A percentile compares a stretch with the other conserved stretches of the same genome.
Evolutionary conservation across 176 grass and related monocot genomes (phyloP).

Genomic region (Thinopyrum elongatum): DNA sequence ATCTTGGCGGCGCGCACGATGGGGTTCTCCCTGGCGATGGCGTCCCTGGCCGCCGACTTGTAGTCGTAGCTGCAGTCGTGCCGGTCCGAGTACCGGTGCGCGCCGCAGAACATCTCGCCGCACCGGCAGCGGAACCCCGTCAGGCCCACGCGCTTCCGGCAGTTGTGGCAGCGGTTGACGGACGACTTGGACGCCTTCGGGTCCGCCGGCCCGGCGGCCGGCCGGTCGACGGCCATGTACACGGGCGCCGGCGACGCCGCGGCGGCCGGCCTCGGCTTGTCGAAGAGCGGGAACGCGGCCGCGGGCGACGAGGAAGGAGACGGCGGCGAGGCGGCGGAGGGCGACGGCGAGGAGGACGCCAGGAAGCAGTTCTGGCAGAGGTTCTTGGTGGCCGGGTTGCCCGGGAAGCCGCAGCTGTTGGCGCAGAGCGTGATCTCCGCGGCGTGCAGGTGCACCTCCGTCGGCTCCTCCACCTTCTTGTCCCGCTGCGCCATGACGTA

Average conservation of each 20-base stretch:
- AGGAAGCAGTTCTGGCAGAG: slow-evolving; percentile 75
- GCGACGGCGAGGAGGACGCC: slow-evolving; percentile 12
- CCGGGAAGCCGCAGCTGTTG: slow-evolving; percentile 92
- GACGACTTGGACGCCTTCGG: slow-evolving; percentile 34
- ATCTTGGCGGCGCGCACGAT: slow-evolving; percentile 94
- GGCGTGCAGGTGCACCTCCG: slow-evolving; percentile 73
- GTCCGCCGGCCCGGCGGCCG: not conserved
- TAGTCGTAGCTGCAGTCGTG: slow-evolving; percentile 88
- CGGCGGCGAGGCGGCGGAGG: not conserved
- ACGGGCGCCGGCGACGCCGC: not conserved
- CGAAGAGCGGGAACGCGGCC: slow-evolving; percentile 5
- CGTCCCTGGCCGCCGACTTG: slow-evolving; percentile 61
- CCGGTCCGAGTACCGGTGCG: slow-evolving; percentile 93
- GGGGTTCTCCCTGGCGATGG: slow-evolving; percentile 85
- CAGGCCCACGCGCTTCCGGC: slow-evolving; percentile 76
- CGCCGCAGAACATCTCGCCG: slow-evolving; percentile 81
- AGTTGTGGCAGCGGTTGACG: slow-evolving; percentile 70
- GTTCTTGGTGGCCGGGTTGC: slow-evolving; percentile 72
- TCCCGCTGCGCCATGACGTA: slow-evolving; percentile 79
- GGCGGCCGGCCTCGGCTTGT: slow-evolving; percentile 18
- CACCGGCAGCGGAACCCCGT: slow-evolving; percentile 88
- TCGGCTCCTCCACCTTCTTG: slow-evolving; percentile 84
- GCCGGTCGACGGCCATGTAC: slow-evolving; percentile 8
- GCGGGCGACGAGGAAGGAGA: not conserved
- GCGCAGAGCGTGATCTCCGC: slow-evolving; percentile 79